Evolutionary conservation across 768 basidiomycete species (phyloP), one percentile per base, ranked within the genome.

Genomic region (Kwoniella newhampshirensis): DNA sequence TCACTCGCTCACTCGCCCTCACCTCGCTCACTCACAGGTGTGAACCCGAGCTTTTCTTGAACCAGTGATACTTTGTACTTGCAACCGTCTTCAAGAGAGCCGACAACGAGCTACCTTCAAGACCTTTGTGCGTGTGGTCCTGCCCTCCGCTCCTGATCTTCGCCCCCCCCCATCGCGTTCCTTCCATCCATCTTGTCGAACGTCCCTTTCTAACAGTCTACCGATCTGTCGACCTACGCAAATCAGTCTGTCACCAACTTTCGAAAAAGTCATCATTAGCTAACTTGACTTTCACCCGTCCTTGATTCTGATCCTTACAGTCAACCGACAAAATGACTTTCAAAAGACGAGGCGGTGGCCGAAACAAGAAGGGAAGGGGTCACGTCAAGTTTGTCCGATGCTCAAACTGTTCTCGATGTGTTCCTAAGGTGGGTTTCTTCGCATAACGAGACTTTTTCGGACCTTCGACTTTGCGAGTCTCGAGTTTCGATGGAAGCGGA

Each of bases 321-420:
- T 51, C 4, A 51, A 30, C 36, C 48, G 49, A 51, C 57, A 72
- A 64, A 59, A 73, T 94, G 93, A 97, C 92, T 70, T 94, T 93
- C 84, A 96, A 97, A 83, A 87, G 93, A 90, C 87, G 93, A 89
- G 91, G 89, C 84, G 87, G 87, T 77, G 96, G 94, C 69, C 91
- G 96, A 74, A 97, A 96, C 91, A 96, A 97, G 84, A 90, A 93
- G 78, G 91, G 93, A 74, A 91, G 96, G 75, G 96, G 94, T 78
- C 92, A 96, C 80, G 89, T 91, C 78, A 83, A 79, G 63, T 90
- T 89, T 78, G 84, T 99, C 77, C 88, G 96, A 73, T 99, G 96
- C 84, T 93, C 92, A 68, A 99, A 99, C 86, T 99, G 96, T 85
- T 91, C 91, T 75, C 89, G 96, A 69, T 92, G 90, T 78, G 92